phyloP scores from a whole-genome alignment of 2,329 filamentous ascomycete genomes.

The Xylariaceae sp. region DNA sequence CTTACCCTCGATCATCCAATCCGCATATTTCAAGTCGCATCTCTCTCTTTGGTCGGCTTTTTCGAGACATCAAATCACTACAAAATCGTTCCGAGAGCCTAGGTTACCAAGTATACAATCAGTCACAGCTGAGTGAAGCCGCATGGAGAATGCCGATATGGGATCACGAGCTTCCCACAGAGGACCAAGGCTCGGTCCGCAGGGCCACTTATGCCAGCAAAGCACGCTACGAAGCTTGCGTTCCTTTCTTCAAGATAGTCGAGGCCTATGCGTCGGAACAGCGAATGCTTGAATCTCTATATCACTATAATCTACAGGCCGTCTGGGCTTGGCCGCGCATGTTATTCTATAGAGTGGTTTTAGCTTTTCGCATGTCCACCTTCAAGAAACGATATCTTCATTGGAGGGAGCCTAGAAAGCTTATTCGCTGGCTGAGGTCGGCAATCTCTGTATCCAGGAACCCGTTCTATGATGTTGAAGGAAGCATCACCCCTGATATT shows the following conservation, averaged over 20 bases:
- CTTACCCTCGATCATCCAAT: not conserved
- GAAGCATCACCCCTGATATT: not conserved
- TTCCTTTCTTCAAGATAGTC: not conserved
- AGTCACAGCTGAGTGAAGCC: not conserved
- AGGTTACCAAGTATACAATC: not conserved
- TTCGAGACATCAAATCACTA: not conserved
- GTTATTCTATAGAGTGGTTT: not conserved
- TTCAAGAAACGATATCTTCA: not conserved
- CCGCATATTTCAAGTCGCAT: not conserved
- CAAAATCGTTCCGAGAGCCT: not conserved
- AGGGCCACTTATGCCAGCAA: not conserved
- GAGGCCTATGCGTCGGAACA: not conserved
- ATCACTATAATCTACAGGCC: not conserved
- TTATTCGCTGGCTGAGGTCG: not conserved
- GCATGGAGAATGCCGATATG: not conserved
- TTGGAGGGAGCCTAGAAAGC: not conserved
- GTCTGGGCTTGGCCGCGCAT: not conserved
- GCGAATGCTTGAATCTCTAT: not conserved
- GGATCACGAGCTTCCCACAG: not conserved
- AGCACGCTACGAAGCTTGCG: not conserved
- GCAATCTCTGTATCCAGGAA: not conserved
- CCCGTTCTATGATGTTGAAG: not conserved
- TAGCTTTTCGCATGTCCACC: not conserved
- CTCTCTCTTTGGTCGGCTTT: not conserved
- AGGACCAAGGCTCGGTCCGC: not conserved